Evolutionary conservation across 495 filamentous ascomycete genomes (phyloP).

Genomic region (Lichina pygmaea): DNA sequence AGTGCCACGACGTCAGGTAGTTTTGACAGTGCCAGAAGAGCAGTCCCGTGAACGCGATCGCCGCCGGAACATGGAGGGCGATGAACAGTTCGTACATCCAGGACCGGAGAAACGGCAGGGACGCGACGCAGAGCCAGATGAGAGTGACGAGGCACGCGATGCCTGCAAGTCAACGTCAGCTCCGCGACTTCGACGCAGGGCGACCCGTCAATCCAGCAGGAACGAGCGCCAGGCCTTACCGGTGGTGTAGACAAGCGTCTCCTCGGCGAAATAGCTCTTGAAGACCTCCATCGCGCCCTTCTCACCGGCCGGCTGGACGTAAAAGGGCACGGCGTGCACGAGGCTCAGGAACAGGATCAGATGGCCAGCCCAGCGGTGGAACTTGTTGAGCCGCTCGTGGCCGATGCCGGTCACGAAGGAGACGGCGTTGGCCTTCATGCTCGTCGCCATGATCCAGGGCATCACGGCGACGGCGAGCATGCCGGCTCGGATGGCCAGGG

Average conservation of each 20-base stretch:
- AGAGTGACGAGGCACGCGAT: constrained; percentile 68
- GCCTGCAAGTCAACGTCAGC: constrained; percentile 11
- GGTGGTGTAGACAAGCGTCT: constrained; percentile 57
- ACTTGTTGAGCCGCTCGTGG: constrained; percentile 72
- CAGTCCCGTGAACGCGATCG: constrained; percentile 54
- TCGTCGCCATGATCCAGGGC: constrained; percentile 74
- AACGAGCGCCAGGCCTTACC: constrained; percentile 12
- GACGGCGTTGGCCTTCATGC: constrained; percentile 77
- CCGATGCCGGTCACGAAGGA: constrained; percentile 70
- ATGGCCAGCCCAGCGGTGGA: constrained; percentile 86
- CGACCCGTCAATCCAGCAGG: background rate
- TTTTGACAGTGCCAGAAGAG: constrained; percentile 95
- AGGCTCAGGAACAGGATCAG: constrained; percentile 60
- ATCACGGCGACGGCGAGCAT: constrained; percentile 90
- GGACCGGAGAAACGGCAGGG: constrained; percentile 37
- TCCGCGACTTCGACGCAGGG: background rate
- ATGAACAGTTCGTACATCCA: constrained; percentile 66
- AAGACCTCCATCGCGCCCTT: constrained; percentile 40
- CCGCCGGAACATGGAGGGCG: constrained; percentile 51
- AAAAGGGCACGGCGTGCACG: constrained; percentile 71
- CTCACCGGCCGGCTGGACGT: constrained; percentile 66
- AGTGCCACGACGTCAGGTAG: constrained; percentile 74
- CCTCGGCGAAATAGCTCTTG: constrained; percentile 30
- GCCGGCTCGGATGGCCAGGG: constrained; percentile 65
- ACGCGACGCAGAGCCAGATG: constrained; percentile 56